Evolutionary conservation across 176 grass and related monocot species (phyloP).

Genomic region (Areca catechu): DNA sequence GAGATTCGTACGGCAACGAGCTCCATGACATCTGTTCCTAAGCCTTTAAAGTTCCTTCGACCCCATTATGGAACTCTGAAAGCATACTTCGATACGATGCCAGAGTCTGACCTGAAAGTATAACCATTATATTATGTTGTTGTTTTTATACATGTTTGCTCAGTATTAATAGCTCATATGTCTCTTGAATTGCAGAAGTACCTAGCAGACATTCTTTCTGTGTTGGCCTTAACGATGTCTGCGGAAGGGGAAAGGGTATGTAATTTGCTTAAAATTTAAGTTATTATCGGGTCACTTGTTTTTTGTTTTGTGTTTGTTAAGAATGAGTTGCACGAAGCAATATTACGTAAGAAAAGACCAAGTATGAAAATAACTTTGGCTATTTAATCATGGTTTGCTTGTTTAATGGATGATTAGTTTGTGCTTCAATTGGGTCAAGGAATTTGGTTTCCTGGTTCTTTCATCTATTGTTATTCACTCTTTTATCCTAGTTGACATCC

Average conservation of each 20-base stretch:
- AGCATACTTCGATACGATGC: constrained; percentile 55
- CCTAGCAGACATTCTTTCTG: constrained; percentile 76
- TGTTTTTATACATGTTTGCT: no score
- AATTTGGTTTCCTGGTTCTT: no score
- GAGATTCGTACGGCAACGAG: constrained; percentile 87
- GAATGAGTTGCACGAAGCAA: no score
- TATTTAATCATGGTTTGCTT: no score
- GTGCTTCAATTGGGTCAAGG: no score
- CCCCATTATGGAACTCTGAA: constrained; percentile 89
- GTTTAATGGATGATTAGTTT: no score
- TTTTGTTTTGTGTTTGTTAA: no score
- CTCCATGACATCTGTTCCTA: constrained; percentile 95
- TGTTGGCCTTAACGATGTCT: constrained; percentile 91
- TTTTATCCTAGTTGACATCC: no score
- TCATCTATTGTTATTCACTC: no score
- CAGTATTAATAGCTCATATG: constrained; percentile 7
- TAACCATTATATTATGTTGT: neutral
- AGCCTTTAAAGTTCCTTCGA: constrained; percentile 84
- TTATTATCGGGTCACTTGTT: no score
- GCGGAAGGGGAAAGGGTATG: constrained; percentile 84
- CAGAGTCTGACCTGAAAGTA: constrained; percentile 79
- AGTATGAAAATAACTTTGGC: no score
- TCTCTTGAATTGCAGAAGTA: constrained; percentile 44
- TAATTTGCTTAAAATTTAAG: constrained; percentile 1
- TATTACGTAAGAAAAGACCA: no score